These are phyloP conservation scores for Capronia epimyces DNA, from an alignment of 2,329 filamentous ascomycete genomes.

Conservation along the genomic window DNA sequence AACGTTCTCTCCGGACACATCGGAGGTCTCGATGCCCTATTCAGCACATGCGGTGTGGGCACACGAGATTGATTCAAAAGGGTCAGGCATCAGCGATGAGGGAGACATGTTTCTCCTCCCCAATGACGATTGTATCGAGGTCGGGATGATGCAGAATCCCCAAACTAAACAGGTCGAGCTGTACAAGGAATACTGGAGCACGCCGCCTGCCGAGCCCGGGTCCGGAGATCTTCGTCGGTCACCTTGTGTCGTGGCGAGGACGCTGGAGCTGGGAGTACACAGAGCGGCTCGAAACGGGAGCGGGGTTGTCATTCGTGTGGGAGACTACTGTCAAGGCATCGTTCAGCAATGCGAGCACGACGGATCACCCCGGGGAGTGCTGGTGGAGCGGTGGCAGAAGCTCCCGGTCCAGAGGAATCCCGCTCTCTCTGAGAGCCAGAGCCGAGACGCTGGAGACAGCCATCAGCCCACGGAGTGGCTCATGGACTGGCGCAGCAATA, in stretches of 20 bases:
- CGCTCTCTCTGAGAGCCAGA: neutral
- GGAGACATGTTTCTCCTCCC: constrained; percentile 27
- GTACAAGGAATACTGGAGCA: constrained; percentile 29
- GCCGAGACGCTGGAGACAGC: neutral
- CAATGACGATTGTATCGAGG: constrained; percentile 28
- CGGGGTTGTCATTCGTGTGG: constrained; percentile 22
- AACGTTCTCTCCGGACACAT: constrained; percentile 13
- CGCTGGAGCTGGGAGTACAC: neutral
- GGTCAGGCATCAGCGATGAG: constrained; percentile 23
- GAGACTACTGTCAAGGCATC: constrained; percentile 25
- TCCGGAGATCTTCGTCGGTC: constrained; percentile 40
- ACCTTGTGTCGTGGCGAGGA: constrained; percentile 21
- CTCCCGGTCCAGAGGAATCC: constrained; percentile 1
- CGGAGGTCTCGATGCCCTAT: constrained; percentile 18
- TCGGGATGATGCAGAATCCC: constrained; percentile 27
- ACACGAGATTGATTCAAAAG: constrained; percentile 27
- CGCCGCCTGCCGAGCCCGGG: constrained; percentile 27
- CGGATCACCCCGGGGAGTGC: constrained; percentile 2
- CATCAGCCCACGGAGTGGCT: constrained; percentile 4
- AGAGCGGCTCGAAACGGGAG: neutral
- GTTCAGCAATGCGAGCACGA: constrained; percentile 3
- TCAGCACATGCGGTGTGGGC: constrained; percentile 23
- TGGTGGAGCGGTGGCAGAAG: constrained; percentile 21
- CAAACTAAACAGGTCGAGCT: constrained; percentile 18
- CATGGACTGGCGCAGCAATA: constrained; percentile 20